Conservation (phyloP, 257 asterid species). For the Solanum peruvianum region DNA sequence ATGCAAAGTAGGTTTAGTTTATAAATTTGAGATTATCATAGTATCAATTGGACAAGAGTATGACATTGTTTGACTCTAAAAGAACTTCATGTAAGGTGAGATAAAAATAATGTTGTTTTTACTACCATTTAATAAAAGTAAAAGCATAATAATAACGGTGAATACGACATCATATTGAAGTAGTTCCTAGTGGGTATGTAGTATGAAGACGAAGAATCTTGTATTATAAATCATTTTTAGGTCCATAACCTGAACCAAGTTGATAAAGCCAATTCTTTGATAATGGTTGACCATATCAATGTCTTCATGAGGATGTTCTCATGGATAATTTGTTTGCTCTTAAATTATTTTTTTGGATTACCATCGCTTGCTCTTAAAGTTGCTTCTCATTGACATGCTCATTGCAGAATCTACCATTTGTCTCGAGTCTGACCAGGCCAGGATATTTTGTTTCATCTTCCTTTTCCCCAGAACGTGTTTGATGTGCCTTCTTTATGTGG, state of each 20-base stretch:
- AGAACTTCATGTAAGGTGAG: neutral
- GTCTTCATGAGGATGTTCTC: neutral
- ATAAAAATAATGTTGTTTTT: neutral
- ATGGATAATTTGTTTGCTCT: neutral
- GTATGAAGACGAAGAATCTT: neutral
- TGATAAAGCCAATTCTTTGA: neutral
- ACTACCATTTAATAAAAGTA: neutral
- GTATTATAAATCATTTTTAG: neutral
- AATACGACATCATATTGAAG: neutral
- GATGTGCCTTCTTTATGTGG: constrained; percentile 4
- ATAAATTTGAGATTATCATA: neutral
- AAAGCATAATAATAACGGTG: neutral
- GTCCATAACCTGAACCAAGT: neutral
- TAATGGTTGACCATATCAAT: neutral
- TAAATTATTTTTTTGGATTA: neutral
- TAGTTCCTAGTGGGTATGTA: neutral
- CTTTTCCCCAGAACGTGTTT: neutral
- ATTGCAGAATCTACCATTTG: neutral
- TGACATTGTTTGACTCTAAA: neutral
- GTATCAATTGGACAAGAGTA: neutral
- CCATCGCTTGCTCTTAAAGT: neutral
- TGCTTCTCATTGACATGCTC: neutral
- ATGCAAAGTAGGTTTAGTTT: neutral
- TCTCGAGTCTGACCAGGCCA: neutral
- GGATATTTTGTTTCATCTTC: neutral